These are phyloP conservation scores for Termitomyces titanicus DNA, from an alignment of 768 basidiomycete species.

Conservation along the genomic window DNA sequence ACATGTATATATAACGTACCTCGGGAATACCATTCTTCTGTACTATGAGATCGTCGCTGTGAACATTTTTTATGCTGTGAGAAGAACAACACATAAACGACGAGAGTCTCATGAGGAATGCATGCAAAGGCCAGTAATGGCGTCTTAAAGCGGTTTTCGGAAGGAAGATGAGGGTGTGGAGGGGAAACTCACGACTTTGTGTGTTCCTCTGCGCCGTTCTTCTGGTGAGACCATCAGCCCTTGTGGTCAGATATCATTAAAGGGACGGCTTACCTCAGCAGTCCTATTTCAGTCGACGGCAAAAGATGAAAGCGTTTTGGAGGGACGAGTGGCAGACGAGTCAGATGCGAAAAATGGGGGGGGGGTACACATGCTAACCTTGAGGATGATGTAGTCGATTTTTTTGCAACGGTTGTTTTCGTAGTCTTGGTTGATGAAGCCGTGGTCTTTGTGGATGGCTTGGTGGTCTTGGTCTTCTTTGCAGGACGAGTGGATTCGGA, in stretches of 20 bases:
- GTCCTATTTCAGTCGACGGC: slow-evolving; percentile 12
- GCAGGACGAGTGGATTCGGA: slow-evolving; percentile 22
- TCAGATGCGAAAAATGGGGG: not conserved
- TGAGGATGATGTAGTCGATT: slow-evolving; percentile 10
- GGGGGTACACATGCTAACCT: slow-evolving; percentile 7
- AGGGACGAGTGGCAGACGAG: not conserved
- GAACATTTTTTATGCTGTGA: slow-evolving; percentile 42
- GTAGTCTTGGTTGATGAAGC: slow-evolving; percentile 9
- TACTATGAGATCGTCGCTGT: slow-evolving; percentile 40
- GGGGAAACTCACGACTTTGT: slow-evolving; percentile 19
- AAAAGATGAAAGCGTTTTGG: slow-evolving; percentile 1
- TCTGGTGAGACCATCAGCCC: slow-evolving; percentile 17
- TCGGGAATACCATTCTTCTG: slow-evolving; percentile 26
- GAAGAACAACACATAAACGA: slow-evolving; percentile 64
- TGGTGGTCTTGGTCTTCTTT: slow-evolving; percentile 39
- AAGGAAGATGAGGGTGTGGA: slow-evolving; percentile 1
- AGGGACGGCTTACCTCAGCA: slow-evolving; percentile 25
- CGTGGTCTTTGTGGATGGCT: slow-evolving; percentile 14
- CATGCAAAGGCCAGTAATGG: slow-evolving; percentile 28
- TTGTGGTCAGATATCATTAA: slow-evolving; percentile 13
- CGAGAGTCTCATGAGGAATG: slow-evolving; percentile 53
- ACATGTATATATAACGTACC: slow-evolving; percentile 17
- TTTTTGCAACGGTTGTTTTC: slow-evolving; percentile 18
- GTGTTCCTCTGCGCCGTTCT: slow-evolving; percentile 14
- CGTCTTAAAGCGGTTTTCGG: slow-evolving; percentile 1